Evolutionary conservation across 441 rosid species (phyloP).

Genomic region (Eutrema salsugineum): DNA sequence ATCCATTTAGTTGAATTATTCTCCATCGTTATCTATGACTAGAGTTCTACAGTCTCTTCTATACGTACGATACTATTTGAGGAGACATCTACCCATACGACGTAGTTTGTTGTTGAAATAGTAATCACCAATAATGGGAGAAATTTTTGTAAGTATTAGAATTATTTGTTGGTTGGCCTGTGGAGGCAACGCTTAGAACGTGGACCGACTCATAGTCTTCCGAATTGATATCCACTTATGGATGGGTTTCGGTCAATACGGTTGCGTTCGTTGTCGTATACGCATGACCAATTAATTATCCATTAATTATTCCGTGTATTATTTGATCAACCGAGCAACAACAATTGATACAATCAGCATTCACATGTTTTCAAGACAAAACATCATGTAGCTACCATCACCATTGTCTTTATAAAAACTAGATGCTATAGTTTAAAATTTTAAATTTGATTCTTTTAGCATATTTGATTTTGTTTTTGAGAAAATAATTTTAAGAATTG

Average conservation of each 20-base stretch:
- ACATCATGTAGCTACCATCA: constrained; percentile 27
- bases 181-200: constrained; percentile 34
- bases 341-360: constrained; percentile 21
- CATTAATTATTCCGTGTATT: constrained; percentile 24
- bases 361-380: constrained; percentile 26
- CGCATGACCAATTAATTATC: constrained; percentile 30
- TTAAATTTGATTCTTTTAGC: neutral
- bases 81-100: constrained; percentile 7
- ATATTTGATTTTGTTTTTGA: neutral
- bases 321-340: constrained; percentile 24
- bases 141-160: constrained; percentile 15
- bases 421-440: neutral
- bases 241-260: constrained; percentile 28
- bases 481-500: neutral
- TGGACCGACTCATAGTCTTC: constrained; percentile 29
- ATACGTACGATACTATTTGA: neutral
- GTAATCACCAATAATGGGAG: constrained; percentile 17
- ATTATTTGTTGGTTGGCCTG: constrained; percentile 30
- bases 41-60: constrained; percentile 6
- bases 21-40: constrained; percentile 6
- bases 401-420: neutral
- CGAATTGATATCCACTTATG: constrained; percentile 23
- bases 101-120: constrained; percentile 18
- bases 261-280: constrained; percentile 27
- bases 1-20: neutral